These are phyloP conservation scores for Diospyros kaki DNA, from an alignment of 148 eudicot genomes.

Conservation along the genomic window DNA sequence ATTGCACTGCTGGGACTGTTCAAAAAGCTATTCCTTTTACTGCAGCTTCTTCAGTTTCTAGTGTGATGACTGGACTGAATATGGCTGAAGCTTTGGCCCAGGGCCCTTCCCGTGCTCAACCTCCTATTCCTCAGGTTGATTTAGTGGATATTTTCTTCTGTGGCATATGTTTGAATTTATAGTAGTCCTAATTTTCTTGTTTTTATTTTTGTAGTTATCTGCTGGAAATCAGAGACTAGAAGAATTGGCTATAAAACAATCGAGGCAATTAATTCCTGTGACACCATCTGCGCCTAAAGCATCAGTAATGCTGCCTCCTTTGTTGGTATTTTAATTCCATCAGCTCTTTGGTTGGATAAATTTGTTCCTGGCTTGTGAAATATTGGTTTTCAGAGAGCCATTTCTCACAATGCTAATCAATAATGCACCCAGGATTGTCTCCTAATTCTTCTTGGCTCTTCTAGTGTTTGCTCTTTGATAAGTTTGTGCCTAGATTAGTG, in stretches of 20 bases:
- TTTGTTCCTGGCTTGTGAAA: not conserved
- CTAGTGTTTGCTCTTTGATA: not conserved
- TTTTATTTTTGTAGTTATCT: constrained; percentile 26
- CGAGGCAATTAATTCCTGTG: constrained; percentile 47
- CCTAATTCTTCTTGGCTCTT: not conserved
- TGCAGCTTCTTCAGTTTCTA: constrained; percentile 20
- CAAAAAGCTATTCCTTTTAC: constrained; percentile 17
- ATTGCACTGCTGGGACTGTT: constrained; percentile 19
- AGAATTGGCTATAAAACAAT: constrained; percentile 50
- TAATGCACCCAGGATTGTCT: too few relatives aligned
- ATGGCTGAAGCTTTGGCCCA: constrained; percentile 56
- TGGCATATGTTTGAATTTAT: not conserved
- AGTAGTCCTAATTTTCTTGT: not conserved
- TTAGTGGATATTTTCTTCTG: not conserved
- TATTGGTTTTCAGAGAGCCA: not conserved
- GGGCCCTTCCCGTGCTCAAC: constrained; percentile 36
- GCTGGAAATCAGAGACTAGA: constrained; percentile 45
- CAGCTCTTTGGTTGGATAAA: not conserved
- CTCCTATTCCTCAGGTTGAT: constrained; percentile 34
- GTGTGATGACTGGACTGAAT: constrained; percentile 28
- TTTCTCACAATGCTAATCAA: not conserved
- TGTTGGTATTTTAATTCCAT: not conserved
- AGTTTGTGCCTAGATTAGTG: not conserved
- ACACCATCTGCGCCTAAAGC: constrained; percentile 46
- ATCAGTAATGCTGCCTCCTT: constrained; percentile 25